Base-by-base conservation (phyloP, 176 grass and related monocot species). In the Ananas comosus region DNA sequence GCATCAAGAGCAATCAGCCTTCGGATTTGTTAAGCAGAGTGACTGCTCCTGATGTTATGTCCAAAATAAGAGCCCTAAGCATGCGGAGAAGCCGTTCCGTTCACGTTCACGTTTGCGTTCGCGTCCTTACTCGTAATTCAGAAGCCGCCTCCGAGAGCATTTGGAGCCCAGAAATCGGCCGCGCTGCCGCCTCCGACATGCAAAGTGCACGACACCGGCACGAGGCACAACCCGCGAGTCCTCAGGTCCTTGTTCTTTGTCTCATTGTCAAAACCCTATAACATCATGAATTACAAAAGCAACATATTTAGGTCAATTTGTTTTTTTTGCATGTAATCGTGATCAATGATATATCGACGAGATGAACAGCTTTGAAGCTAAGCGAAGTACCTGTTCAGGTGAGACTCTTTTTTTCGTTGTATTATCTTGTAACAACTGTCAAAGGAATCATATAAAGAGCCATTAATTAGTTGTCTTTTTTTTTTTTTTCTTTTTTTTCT, bases 31-130 rank as follows among this genome's bases (percentile, higher is more conserved):
- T 9, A 50, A 68, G 74, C 75, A 96, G 91, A 90, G 68, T 85
- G 87, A 85, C 79, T 82, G 91, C 91, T 96, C 84, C 70, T 87
- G 87, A 91, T 91, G 75, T 79, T 96, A 96, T 96, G 87, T 67
- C 57, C 21, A 51, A 64, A 24, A 68, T 59, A 64, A 81, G 61
- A 71, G 69, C 48, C 9, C 19, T 58, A 23, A 2, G 27, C 19
- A 27, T n/a, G 53, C 23, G 24, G 13, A 65, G 25, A 53, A 29
- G 29, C 48, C 12, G 11, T 12, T 16, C 48, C 11, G 4, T 12
- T 13, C 19, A 1, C 21, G 29, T 9, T n/a, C n/a, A n/a, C n/a
- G n/a, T n/a, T n/a, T n/a, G n/a, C 22, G 12, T 24, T 13, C 19
- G 9, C 21, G 29, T 9, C 18, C 5, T 13, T 19, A 18, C 3